Evolutionary conservation across 1,284 basidiomycete species (phyloP), one percentile per base, ranked within the genome.

Genomic region (Clitocybe nebularis): DNA sequence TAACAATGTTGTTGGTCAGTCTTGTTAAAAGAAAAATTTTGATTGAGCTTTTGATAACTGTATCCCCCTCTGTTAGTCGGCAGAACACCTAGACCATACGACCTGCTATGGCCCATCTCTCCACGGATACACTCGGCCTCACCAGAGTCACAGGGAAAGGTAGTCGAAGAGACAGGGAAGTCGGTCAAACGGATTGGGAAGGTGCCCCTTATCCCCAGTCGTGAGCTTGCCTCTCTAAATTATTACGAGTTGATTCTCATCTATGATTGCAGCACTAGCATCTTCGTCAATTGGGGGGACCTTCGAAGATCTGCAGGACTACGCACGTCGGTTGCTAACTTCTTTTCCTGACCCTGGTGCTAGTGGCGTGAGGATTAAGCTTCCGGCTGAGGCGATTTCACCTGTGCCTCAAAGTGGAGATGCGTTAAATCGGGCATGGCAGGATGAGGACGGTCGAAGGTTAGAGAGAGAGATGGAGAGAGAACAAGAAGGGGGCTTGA

Each of bases 11-110:
- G 66, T 75, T 35, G 79, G 89, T 89, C 52, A 39, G 81, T 55
- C n/a, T 10, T 35, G 68, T 95, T 10, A 94, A 93, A 61, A 93
- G 91, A 52, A 72, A 92, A 50, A 85, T 93, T 43, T 66, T 75
- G 34, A 79, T 88, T 89, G 52, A 39, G 81, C 55, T n/a, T 10
- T 35, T 41, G 39, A 45, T 47, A 19, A 41, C 21, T 30, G 16
- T 16, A 30, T n/a, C n/a, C n/a, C n/a, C 22, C 19, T 28, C 33
- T 10, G 23, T 29, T 51, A 84, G 84, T 86, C 10, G 74, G 72
- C 6, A 66, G 68, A 34, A 58, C 69, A 5, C 68, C 72, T 2
- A 58, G 64, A 39, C 75, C 80, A 0, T 89, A 88, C 50, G 82
- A 89, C 56, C 58, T 89, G 1, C 62, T 87, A 3, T 87, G 82